Base-by-base conservation (phyloP, 1,284 basidiomycete genomes). In the Tylopilus sp. region DNA sequence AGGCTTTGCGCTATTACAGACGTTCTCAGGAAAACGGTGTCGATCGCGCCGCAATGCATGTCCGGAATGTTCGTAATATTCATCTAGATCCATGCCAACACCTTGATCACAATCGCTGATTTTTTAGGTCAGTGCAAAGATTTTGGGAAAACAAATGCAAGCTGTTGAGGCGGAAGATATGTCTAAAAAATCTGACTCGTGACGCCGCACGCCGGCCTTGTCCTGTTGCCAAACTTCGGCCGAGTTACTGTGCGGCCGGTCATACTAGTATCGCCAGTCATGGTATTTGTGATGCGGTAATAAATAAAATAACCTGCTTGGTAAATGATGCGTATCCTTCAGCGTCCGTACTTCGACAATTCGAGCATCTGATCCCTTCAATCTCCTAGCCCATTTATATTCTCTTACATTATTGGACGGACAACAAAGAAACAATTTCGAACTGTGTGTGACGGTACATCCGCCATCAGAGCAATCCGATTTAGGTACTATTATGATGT, bases 1-100 rank as follows among this genome's bases (percentile, higher is more conserved):
- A 90, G 66, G 85, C 91, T 33, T 74, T 93, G 50, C 75, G 76
- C 58, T 79, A 90, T 63, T 94, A 94, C 72, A 84, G 88, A 67
- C 79, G 80, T 53, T 89, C 88, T 59, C 78, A 84, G 60, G 78
- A 86, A 41, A 77, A 76, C 56, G 91, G 91, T n/a, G 84, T 94
- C 42, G 88, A 91, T 59, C 82, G 88, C 44, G 91, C 91, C 30
- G 81, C 81, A n/a, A 76, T 91, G 64, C 89, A 94, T 65, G 86
- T 93, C 51, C 81, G 90, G 56, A 92, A 92, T 70, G 89, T 89
- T 59, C 55, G 81, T 67, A 12, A 33, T 30, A 28, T 51, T 34
- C 54, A 47, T 51, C 37, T 49, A 45, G 36, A 49, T 46, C 28
- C 51, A 49, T 54, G 49, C 46, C 43, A 29, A 53, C 44, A 44